Evolutionary conservation across 495 filamentous ascomycete species (phyloP).

Genomic region (Elasticomyces elasticus): DNA sequence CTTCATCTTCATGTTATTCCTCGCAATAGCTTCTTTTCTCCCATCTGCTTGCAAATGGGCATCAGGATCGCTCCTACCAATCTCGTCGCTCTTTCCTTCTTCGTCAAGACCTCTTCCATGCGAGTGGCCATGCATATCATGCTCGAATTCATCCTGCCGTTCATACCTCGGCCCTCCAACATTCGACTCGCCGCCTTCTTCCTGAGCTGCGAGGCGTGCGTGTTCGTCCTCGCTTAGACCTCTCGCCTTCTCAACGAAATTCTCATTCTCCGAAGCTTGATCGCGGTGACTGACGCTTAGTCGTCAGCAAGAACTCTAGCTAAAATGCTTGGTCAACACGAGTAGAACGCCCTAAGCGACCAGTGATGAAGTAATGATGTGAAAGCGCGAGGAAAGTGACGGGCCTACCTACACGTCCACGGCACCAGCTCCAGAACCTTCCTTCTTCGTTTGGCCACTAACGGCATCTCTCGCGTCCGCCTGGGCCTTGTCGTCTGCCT

Average conservation of each 20-base stretch:
- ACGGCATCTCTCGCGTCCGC: too few relatives aligned
- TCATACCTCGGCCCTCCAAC: too few relatives aligned
- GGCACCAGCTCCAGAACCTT: too few relatives aligned
- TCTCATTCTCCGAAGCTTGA: too few relatives aligned
- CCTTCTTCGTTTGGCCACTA: too few relatives aligned
- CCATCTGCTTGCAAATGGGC: neutral
- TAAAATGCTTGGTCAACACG: too few relatives aligned
- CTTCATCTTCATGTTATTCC: too few relatives aligned
- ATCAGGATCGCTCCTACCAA: neutral
- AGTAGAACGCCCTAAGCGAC: neutral
- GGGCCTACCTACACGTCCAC: neutral
- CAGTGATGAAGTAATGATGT: neutral
- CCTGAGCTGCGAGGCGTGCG: neutral
- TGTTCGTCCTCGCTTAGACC: too few relatives aligned
- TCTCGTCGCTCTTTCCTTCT: neutral
- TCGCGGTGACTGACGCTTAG: too few relatives aligned
- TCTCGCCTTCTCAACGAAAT: too few relatives aligned
- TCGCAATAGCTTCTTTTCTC: too few relatives aligned
- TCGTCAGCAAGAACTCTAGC: too few relatives aligned
- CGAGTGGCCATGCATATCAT: neutral
- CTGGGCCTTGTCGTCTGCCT: neutral
- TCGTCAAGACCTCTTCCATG: neutral
- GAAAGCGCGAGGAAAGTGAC: neutral
- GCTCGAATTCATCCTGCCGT: neutral
- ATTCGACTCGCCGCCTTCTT: neutral